A percentile compares a stretch with the other conserved stretches of the same genome.
Conservation (phyloP, 1,284 basidiomycete species). For the Cryptococcus sp. region DNA sequence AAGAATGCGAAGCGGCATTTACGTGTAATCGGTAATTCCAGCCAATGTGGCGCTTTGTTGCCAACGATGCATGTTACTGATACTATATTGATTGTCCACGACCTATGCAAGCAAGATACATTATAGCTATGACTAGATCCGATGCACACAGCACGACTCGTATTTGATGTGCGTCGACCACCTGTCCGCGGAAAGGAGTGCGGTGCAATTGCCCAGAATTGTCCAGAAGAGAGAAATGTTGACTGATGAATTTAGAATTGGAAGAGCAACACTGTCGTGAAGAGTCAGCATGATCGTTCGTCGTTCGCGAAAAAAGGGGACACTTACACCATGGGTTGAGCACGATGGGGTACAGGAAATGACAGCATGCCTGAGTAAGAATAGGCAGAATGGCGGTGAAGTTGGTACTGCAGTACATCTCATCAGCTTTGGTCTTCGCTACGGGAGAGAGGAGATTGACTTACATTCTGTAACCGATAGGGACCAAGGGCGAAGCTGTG, state of each 20-base stretch:
- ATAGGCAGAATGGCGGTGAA: slow-evolving; percentile 45
- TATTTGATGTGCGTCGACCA: not conserved
- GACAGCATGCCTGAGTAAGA: slow-evolving; percentile 41
- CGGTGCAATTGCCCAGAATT: too few relatives aligned
- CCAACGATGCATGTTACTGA: too few relatives aligned
- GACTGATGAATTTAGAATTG: slow-evolving; percentile 27
- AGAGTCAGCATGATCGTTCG: slow-evolving; percentile 3
- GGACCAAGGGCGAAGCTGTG: slow-evolving; percentile 40
- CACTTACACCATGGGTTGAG: slow-evolving; percentile 41
- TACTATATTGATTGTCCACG: too few relatives aligned
- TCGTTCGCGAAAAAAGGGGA: not conserved
- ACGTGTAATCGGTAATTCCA: too few relatives aligned
- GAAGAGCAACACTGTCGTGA: slow-evolving; percentile 34
- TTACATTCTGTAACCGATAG: slow-evolving; percentile 42
- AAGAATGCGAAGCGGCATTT: too few relatives aligned
- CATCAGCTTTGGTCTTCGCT: not conserved
- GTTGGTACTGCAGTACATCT: slow-evolving; percentile 27
- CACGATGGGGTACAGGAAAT: slow-evolving; percentile 44
- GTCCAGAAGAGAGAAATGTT: too few relatives aligned
- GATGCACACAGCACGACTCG: too few relatives aligned
- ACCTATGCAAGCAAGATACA: too few relatives aligned
- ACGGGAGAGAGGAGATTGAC: slow-evolving; percentile 3
- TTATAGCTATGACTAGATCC: too few relatives aligned
- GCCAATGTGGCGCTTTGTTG: too few relatives aligned
- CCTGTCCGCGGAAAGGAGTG: not conserved